A percentile compares a stretch with the other conserved stretches of the same genome.
phyloP scores from a whole-genome alignment of 352 stramenopile genomes.

The Phytophthora podocarpi region DNA sequence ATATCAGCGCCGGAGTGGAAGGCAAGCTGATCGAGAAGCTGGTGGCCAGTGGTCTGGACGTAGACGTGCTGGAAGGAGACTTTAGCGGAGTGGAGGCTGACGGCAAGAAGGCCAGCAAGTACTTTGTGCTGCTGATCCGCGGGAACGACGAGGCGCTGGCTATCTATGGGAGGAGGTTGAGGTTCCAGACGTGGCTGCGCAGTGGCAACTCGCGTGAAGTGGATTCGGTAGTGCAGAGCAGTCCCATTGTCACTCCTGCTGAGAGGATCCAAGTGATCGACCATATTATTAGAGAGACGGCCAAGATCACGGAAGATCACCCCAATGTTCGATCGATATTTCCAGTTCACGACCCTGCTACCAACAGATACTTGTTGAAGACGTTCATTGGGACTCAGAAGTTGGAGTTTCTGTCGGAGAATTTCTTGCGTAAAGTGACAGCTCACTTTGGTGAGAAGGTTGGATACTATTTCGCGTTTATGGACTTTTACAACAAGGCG shows the following conservation, averaged over 20 bases:
- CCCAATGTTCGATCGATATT: constrained; percentile 76
- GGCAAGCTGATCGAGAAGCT: constrained; percentile 61
- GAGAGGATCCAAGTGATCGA: constrained; percentile 86
- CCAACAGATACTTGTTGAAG: constrained; percentile 75
- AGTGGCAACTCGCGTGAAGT: constrained; percentile 78
- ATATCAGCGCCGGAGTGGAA: constrained; percentile 36
- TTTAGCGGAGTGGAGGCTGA: constrained; percentile 49
- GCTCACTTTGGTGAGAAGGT: constrained; percentile 87
- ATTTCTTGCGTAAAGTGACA: constrained; percentile 65
- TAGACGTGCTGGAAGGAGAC: constrained; percentile 76
- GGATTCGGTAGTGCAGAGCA: constrained; percentile 57
- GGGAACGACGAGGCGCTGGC: constrained; percentile 67
- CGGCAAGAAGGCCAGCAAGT: constrained; percentile 58
- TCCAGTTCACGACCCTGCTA: constrained; percentile 72
- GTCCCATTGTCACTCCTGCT: constrained; percentile 67
- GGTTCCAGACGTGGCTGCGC: constrained; percentile 79
- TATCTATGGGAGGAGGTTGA: constrained; percentile 62
- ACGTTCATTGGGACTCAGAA: constrained; percentile 76
- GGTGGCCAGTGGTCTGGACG: constrained; percentile 65
- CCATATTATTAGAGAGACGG: constrained; percentile 78
- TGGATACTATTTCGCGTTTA: constrained; percentile 87
- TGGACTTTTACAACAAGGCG: constrained; percentile 88
- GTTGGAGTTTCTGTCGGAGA: constrained; percentile 64
- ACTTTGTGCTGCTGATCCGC: constrained; percentile 75
- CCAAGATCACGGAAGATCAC: constrained; percentile 60